phyloP scores from a whole-genome alignment of 257 asterid species.

The Forsythia viridissima region DNA sequence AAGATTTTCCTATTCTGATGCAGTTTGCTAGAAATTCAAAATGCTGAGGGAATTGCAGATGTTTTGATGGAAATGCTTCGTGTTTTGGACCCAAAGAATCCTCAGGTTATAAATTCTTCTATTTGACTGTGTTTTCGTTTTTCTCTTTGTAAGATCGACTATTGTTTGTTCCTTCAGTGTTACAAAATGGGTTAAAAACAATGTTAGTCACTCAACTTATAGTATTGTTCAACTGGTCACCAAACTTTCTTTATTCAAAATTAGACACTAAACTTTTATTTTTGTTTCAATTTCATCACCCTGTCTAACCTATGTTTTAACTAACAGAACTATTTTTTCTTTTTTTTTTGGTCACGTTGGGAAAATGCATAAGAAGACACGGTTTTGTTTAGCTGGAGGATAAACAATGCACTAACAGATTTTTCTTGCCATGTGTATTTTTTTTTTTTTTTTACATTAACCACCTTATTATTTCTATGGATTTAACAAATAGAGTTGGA shows the following conservation, averaged over 20 bases:
- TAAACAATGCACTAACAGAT: no score
- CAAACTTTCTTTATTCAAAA: neutral
- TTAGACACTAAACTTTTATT: neutral
- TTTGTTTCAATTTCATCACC: neutral
- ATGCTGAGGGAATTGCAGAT: slow-evolving; percentile 78
- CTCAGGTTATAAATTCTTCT: slow-evolving; percentile 53
- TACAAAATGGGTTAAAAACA: neutral
- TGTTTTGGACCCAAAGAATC: slow-evolving; percentile 76
- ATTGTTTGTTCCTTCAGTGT: neutral
- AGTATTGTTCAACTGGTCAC: neutral
- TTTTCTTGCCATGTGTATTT: neutral
- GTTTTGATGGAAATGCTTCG: slow-evolving; percentile 83
- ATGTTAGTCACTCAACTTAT: neutral
- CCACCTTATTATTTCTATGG: neutral
- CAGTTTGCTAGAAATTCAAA: slow-evolving; percentile 84
- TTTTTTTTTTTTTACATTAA: no score
- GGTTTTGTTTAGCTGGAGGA: neutral
- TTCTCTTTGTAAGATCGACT: neutral
- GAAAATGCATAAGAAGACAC: neutral
- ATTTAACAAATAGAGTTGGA: no score
- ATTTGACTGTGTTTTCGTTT: neutral
- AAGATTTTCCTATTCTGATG: slow-evolving; percentile 11
- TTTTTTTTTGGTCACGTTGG: neutral
- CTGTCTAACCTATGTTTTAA: neutral
- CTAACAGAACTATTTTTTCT: neutral